phyloP scores from a whole-genome alignment of 345 rosid species.

The Dovyalis caffra region DNA sequence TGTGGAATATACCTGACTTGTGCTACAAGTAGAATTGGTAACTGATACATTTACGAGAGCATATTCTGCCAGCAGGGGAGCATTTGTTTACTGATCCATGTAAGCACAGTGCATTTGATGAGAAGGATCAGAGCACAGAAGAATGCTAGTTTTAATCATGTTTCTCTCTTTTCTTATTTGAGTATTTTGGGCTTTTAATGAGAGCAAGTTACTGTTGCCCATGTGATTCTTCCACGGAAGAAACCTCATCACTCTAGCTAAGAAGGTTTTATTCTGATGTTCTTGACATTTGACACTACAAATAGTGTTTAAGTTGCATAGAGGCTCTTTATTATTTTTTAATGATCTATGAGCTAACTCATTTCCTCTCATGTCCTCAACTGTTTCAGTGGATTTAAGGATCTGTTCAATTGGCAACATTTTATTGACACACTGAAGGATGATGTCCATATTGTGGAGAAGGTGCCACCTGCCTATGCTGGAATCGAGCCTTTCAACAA shows the following conservation, averaged over 20 bases:
- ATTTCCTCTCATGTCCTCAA: conserved; percentile 8
- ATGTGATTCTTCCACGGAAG: background rate
- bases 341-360: conserved; percentile 11
- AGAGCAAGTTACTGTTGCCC: too few species aligned
- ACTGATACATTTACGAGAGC: background rate
- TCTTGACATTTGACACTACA: background rate
- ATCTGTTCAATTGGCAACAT: conserved; percentile 89
- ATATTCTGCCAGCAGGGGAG: background rate
- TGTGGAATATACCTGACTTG: background rate
- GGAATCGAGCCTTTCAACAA: conserved; percentile 62
- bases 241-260: background rate
- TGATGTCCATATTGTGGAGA: conserved; percentile 83
- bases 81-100: background rate
- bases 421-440: conserved; percentile 75
- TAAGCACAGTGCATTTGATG: background rate
- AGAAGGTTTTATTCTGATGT: background rate
- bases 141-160: background rate
- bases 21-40: background rate
- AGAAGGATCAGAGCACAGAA: background rate
- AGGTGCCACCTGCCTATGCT: conserved; percentile 59
- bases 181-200: background rate
- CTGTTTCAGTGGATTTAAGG: conserved; percentile 78
- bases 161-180: background rate
- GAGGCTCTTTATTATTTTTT: background rate
- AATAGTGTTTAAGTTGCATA: background rate